Evolutionary conservation across 345 rosid species (phyloP), one percentile per base, ranked within the genome.

Genomic region (Rhizophora apiculata): DNA sequence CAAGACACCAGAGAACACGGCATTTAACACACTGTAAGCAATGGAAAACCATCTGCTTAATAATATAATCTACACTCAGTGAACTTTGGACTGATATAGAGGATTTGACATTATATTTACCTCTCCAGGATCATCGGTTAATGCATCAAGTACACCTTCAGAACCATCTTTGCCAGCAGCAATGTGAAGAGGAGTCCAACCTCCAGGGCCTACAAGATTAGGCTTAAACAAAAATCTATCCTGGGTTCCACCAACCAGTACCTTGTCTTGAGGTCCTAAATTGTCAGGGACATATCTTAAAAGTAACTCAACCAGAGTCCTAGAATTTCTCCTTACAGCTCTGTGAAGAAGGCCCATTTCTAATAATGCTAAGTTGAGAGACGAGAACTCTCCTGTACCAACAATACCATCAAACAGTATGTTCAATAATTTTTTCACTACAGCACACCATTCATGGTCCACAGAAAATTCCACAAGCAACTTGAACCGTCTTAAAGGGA

Each of bases 151-250:
- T 43, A 90, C 87, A 64, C 84, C 93, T 83, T 96, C 97, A 31
- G 99, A 92, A 71, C 87, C 93, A 81, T 96, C 99, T 89, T 87
- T 96, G 67, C 99, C 99, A 1, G 99, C 99, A 63, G 97, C 99
- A 70, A 96, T 89, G 82, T 96, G 99, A 69, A 92, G 96, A 79
- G 99, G 98, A 27, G 99, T 96, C 87, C 92, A 85, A 81, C 99
- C 96, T 27, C 86, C 93, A 56, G 98, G 97, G 70, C 99, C 99
- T 20, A 75, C n/a, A 48, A 71, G 87, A 80, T 96, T 93, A 1
- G 99, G 99, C 79, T 85, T 88, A 73, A 96, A 96, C 80, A 92
- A 74, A 72, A 65, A 76, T 74, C 52, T 60, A 57, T 63, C 74
- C 51, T 62, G 68, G 69, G 74, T 79, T 36, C 67, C 84, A 54